Conservation (phyloP, 768 basidiomycete genomes). For the Hemileccinum impolitum region DNA sequence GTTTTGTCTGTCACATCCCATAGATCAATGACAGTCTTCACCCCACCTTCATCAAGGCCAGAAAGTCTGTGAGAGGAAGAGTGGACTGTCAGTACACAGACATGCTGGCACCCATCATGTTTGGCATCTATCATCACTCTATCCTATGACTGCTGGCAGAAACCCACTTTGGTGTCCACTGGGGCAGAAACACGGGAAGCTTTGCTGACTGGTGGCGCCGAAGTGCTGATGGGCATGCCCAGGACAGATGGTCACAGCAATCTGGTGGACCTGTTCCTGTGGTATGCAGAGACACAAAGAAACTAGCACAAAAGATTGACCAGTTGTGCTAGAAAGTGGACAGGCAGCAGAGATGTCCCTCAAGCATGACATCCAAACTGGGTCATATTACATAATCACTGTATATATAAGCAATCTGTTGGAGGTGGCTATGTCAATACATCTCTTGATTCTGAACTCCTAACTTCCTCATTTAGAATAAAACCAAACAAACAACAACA, state of each 20-base stretch:
- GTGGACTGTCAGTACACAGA: background rate
- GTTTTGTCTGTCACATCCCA: slow-evolving; percentile 9
- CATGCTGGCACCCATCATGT: background rate
- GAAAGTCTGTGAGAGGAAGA: background rate
- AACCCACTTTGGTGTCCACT: background rate
- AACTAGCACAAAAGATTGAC: background rate
- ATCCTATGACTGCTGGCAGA: background rate
- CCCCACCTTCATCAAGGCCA: background rate
- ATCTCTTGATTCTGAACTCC: background rate
- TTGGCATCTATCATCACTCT: background rate
- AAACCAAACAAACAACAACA: background rate
- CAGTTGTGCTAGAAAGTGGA: too few species aligned
- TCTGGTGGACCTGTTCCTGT: slow-evolving; percentile 7
- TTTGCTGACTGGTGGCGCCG: background rate
- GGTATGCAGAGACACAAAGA: slow-evolving; percentile 1
- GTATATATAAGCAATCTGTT: background rate
- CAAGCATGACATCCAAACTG: too few species aligned
- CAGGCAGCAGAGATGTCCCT: too few species aligned
- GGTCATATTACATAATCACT: too few species aligned
- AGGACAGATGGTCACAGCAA: background rate
- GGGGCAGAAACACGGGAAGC: background rate
- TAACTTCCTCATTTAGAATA: background rate
- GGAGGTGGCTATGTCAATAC: background rate
- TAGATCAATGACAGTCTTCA: background rate
- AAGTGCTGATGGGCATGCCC: slow-evolving; percentile 4